Evolutionary conservation across 805 yeast species (phyloP), one percentile per base, ranked within the genome.

Genomic region (Saccharomycopsis malanga): DNA sequence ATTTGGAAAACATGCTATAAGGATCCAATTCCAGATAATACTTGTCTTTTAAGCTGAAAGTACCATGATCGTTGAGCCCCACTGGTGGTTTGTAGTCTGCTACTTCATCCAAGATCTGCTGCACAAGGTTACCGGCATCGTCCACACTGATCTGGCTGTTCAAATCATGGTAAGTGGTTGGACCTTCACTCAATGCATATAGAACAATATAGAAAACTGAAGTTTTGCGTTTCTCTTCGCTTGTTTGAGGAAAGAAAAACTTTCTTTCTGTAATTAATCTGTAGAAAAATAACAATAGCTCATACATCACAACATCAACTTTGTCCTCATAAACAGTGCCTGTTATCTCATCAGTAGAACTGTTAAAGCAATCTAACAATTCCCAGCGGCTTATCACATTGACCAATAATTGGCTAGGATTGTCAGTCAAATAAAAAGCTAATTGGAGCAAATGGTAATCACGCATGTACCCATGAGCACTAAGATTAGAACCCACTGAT

Each of bases 381-480:
- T 50, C 54, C 54, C 52, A 51, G n/a, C 45, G 22, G 20, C 57
- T 83, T 82, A 81, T n/a, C 69, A 65, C 2, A 61, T 55, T 39
- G 85, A 62, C 3, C 75, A 76, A 93, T 94, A 89, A 24, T 18
- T 34, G 41, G 93, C 70, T 23, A 74, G 70, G 24, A 83, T 64
- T 9, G 83, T 72, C 3, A 73, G 66, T 53, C 12, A 32, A 32
- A 32, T 32, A 78, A 51, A 83, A 68, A 54, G 72, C 67, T 4
- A 70, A 56, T 56, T 93, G 98, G 0, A 77, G 69, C 58, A 86
- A 67, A 58, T 76, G 85, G 21, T 91, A 60, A 56, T 93, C 98
- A 55, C 95, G 72, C 57, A 79, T 70, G 58, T 73, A 89, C 0
- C 96, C 95, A 53, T 79, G 77, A 53, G 88, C 96, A 47, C 96